phyloP scores from a whole-genome alignment of 257 asterid species.

The Schizonepeta tenuifolia region DNA sequence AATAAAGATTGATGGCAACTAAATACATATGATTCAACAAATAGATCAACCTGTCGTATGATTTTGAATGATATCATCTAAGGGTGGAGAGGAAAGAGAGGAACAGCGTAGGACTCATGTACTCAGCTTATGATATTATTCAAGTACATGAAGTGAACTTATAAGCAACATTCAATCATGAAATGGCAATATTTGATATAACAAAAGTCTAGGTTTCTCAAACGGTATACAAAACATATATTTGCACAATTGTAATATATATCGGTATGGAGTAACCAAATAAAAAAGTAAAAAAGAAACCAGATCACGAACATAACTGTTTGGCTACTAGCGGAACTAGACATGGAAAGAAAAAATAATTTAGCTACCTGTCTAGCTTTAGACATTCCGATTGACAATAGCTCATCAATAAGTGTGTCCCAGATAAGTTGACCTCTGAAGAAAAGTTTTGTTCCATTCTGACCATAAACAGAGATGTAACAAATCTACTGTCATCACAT shows the following conservation, averaged over 20 bases:
- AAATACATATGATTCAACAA: slow-evolving; percentile 4
- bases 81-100: not conserved
- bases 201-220: slow-evolving; percentile 10
- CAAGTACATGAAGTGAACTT: not conserved
- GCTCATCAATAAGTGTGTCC: slow-evolving; percentile 76
- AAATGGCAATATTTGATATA: slow-evolving; percentile 25
- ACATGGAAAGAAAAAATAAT: slow-evolving; percentile 13
- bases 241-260: slow-evolving; percentile 10
- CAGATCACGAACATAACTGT: not conserved
- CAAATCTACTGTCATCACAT: slow-evolving; percentile 33
- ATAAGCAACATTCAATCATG: not conserved
- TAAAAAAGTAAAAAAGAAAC: not conserved
- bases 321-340: slow-evolving; percentile 21
- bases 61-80: slow-evolving; percentile 21
- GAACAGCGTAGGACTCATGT: not conserved
- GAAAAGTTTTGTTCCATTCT: slow-evolving; percentile 74
- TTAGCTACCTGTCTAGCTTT: slow-evolving; percentile 66
- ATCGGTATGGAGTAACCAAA: not conserved
- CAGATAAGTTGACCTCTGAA: slow-evolving; percentile 95
- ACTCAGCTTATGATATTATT: not conserved
- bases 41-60: slow-evolving; percentile 17
- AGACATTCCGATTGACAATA: slow-evolving; percentile 76
- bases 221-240: not conserved
- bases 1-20: not conserved
- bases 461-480: slow-evolving; percentile 36